These are phyloP conservation scores for Cubamyces sp. DNA, from an alignment of 768 basidiomycete species.

Conservation along the genomic window DNA sequence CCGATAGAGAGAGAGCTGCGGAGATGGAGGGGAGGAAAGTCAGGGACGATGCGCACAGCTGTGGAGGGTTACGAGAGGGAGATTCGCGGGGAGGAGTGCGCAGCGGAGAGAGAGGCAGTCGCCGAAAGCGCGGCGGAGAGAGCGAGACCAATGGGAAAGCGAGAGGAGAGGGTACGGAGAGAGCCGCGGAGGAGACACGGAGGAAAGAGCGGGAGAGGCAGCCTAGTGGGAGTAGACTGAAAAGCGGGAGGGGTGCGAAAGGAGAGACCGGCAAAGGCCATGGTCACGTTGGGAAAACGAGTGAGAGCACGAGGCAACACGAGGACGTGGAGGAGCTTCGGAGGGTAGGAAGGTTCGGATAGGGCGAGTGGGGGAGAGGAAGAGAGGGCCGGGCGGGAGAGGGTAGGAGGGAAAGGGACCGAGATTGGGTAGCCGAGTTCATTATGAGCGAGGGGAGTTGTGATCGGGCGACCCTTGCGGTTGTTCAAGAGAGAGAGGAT, in stretches of 20 bases:
- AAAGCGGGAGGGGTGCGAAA: background rate
- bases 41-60: too few relatives aligned
- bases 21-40: background rate
- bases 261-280: background rate
- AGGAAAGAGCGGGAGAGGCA: background rate
- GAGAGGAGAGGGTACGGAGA: background rate
- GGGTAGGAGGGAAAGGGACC: background rate
- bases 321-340: background rate
- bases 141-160: background rate
- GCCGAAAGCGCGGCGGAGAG: background rate
- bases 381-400: background rate
- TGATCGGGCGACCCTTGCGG: background rate
- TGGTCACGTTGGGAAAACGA: conserved; percentile 12
- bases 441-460: conserved; percentile 1
- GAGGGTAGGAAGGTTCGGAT: background rate
- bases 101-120: background rate
- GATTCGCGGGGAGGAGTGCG: background rate
- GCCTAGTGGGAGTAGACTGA: too few relatives aligned
- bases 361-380: background rate
- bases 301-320: conserved; percentile 14
- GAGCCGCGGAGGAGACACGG: conserved; percentile 14
- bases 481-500: background rate
- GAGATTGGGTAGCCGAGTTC: background rate
- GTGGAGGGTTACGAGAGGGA: background rate
- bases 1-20: background rate